phyloP scores from a whole-genome alignment of 768 basidiomycete genomes.

The Amanita pseudoporphyria region DNA sequence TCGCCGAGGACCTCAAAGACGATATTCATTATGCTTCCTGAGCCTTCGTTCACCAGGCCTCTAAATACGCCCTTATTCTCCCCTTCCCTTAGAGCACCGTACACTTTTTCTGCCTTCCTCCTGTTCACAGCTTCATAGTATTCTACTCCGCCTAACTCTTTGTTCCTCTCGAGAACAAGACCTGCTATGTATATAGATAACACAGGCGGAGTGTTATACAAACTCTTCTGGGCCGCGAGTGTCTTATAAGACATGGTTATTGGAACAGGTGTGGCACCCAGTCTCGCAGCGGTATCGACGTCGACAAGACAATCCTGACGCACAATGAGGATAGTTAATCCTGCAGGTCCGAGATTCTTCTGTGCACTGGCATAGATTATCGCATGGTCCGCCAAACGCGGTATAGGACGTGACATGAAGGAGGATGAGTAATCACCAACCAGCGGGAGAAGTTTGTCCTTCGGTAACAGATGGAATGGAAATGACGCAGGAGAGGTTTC shows the following conservation, averaged over 20 bases:
- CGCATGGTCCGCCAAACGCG: slow-evolving; percentile 79
- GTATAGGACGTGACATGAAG: slow-evolving; percentile 93
- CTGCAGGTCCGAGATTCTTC: slow-evolving; percentile 96
- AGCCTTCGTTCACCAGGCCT: slow-evolving; percentile 61
- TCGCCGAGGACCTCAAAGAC: slow-evolving; percentile 75
- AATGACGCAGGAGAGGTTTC: slow-evolving; percentile 52
- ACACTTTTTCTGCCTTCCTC: slow-evolving; percentile 71
- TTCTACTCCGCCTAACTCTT: slow-evolving; percentile 52
- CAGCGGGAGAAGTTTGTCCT: slow-evolving; percentile 57
- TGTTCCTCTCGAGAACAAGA: slow-evolving; percentile 69
- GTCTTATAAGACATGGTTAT: slow-evolving; percentile 76
- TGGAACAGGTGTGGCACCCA: slow-evolving; percentile 72
- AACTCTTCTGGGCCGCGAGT: slow-evolving; percentile 60
- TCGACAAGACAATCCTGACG: slow-evolving; percentile 92
- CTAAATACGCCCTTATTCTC: slow-evolving; percentile 60
- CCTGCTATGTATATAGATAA: slow-evolving; percentile 87
- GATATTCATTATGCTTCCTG: slow-evolving; percentile 93
- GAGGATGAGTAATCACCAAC: slow-evolving; percentile 95
- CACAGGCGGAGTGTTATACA: slow-evolving; percentile 92
- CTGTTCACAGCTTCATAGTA: slow-evolving; percentile 59
- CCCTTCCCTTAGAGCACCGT: slow-evolving; percentile 61
- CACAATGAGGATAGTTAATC: slow-evolving; percentile 88
- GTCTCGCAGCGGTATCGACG: slow-evolving; percentile 64
- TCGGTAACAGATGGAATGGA: slow-evolving; percentile 69
- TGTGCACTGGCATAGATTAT: slow-evolving; percentile 96